Evolutionary conservation across 306 rosid genomes (phyloP), one percentile per base, ranked within the genome.

Genomic region (cucumber (Cucumis sativus)): DNA sequence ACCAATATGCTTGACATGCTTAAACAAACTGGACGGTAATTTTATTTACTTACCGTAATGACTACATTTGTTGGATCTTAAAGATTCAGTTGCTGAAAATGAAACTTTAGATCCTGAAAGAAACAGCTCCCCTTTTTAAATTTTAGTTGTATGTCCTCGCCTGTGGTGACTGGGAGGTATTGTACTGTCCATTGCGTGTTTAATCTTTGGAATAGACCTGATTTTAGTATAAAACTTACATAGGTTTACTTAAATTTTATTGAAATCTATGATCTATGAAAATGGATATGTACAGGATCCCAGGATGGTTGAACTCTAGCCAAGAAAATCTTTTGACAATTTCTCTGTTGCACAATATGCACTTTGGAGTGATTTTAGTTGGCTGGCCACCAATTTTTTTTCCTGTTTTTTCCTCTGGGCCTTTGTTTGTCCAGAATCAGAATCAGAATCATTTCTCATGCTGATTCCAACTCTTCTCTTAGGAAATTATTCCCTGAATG

Each of bases 1-100:
- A 93, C 98, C 75, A 91, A 91, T 43, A 93, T 93, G 98, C 98
- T 93, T 0, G 98, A 91, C 82, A 93, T 93, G 98, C 86, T 93
- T 45, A 93, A 93, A 76, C 98, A 91, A 76, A 93, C 98, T 59
- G 98, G 98, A 79, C 73, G 98, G 98, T 93, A 81, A 39, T 45
- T 76, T 47, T 51, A 12, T 77, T 49, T 54, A 11, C 54, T 61
- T 28, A 57, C 25, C 51, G 5, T 28, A 28, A 28, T 69, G 57
- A 23, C 6, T 70, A 5, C 1, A 12, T 41, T 41, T 69, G 20
- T 39, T 45, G 40, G 40, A 33, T 45, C 58, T 69, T 21, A 69
- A 12, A 69, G 37, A 14, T 45, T 69, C 28, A 72, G 25, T 72
- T 28, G n/a, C 61, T 72, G 41, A 28, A 33, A 30, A 23, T 51